Conservation (phyloP, 2,329 filamentous ascomycete genomes). For the Cordyceps tenuipes region DNA sequence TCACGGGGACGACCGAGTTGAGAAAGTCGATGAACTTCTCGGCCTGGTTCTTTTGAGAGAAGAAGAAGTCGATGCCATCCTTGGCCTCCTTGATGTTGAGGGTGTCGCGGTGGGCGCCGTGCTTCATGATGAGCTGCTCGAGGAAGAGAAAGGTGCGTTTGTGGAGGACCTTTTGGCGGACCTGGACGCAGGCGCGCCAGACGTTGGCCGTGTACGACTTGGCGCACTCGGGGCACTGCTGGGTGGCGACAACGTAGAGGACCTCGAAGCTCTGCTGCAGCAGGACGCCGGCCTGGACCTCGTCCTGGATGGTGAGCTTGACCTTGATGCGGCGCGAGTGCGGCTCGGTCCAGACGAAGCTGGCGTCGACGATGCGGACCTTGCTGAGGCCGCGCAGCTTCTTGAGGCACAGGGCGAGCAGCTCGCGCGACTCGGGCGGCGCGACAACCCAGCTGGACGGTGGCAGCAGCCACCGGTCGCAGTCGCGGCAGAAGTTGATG, state of each 20-base stretch:
- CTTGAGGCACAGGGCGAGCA: slow-evolving; percentile 83
- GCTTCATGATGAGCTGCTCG: slow-evolving; percentile 93
- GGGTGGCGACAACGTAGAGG: slow-evolving; percentile 78
- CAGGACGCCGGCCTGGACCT: slow-evolving; percentile 53
- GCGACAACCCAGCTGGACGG: slow-evolving; percentile 82
- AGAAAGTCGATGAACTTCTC: slow-evolving; percentile 91
- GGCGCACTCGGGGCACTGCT: slow-evolving; percentile 89
- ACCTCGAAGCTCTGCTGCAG: slow-evolving; percentile 95
- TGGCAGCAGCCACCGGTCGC: slow-evolving; percentile 86
- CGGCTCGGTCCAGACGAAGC: slow-evolving; percentile 97
- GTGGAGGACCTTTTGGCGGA: slow-evolving; percentile 93
- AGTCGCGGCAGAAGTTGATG: slow-evolving; percentile 87
- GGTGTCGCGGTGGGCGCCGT: slow-evolving; percentile 81
- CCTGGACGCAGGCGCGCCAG: slow-evolving; percentile 88
- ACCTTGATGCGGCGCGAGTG: slow-evolving; percentile 88
- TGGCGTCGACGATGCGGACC: slow-evolving; percentile 89
- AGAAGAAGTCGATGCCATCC: slow-evolving; percentile 95
- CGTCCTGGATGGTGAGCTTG: slow-evolving; percentile 85
- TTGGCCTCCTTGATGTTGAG: slow-evolving; percentile 98
- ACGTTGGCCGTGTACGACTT: slow-evolving; percentile 97
- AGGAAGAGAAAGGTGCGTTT: slow-evolving; percentile 69
- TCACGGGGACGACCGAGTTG: slow-evolving; percentile 69
- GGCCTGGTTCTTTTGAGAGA: slow-evolving; percentile 78
- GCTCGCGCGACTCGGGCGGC: slow-evolving; percentile 77
- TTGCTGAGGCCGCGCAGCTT: slow-evolving; percentile 81